Percentiles rank a stretch among this genome's conserved stretches.
phyloP scores from a whole-genome alignment of 805 yeast species.

The Debaryomyces prosopidis region DNA sequence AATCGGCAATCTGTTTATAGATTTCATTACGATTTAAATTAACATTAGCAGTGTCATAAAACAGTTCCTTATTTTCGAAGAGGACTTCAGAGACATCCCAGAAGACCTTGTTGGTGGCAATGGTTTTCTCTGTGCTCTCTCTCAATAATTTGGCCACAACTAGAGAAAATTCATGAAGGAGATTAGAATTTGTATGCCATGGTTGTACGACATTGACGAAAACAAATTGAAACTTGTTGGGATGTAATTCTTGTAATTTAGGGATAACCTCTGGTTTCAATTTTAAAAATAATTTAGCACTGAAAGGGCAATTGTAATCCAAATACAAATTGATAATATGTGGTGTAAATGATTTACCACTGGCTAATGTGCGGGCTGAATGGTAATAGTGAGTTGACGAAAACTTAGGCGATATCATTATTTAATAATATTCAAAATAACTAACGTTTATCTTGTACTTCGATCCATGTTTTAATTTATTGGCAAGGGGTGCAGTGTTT shows the following conservation, averaged over 20 bases:
- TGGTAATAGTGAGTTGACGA: constrained; percentile 36
- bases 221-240: constrained; percentile 57
- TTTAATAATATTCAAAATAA: no score
- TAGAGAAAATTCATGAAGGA: constrained; percentile 69
- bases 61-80: constrained; percentile 54
- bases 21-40: constrained; percentile 56
- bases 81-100: constrained; percentile 55
- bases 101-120: constrained; percentile 25
- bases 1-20: constrained; percentile 50
- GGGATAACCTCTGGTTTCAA: constrained; percentile 57
- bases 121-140: constrained; percentile 14
- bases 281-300: constrained; percentile 62
- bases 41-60: constrained; percentile 62
- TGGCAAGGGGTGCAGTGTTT: no score
- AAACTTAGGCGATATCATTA: constrained; percentile 45
- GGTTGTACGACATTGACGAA: constrained; percentile 82
- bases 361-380: constrained; percentile 17
- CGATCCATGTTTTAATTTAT: no score
- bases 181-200: constrained; percentile 79
- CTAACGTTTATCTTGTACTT: no score
- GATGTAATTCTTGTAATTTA: constrained; percentile 41
- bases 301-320: constrained; percentile 79
- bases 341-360: constrained; percentile 19
- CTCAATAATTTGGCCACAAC: constrained; percentile 69
- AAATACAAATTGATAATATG: constrained; percentile 61